These are phyloP conservation scores for Talaromyces proteolyticus DNA, from an alignment of 495 filamentous ascomycete species.

Conservation along the genomic window DNA sequence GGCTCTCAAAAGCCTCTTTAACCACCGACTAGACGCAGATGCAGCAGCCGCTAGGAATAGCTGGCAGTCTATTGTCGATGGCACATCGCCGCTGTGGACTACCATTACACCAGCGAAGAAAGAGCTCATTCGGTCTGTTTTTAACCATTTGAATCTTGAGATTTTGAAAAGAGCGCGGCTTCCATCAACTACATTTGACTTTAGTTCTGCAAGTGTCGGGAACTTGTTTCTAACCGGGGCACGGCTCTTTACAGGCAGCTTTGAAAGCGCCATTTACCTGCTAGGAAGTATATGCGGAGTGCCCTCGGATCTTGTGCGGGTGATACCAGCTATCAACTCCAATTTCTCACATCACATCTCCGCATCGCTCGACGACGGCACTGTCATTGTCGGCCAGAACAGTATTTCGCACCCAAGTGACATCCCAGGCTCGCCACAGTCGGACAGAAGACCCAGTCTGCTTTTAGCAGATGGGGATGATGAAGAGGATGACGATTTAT, in stretches of 20 bases:
- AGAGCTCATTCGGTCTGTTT: slow-evolving; percentile 85
- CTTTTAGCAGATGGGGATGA: slow-evolving; percentile 41
- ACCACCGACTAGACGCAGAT: slow-evolving; percentile 67
- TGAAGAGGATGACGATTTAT: slow-evolving; percentile 61
- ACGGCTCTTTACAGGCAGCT: slow-evolving; percentile 72
- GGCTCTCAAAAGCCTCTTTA: slow-evolving; percentile 77
- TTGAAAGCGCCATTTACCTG: slow-evolving; percentile 78
- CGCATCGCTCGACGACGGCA: slow-evolving; percentile 70
- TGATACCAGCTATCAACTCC: slow-evolving; percentile 86
- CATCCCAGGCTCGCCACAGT: slow-evolving; percentile 19
- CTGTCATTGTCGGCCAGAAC: slow-evolving; percentile 85
- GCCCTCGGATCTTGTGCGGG: slow-evolving; percentile 58
- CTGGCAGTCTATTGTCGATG: slow-evolving; percentile 89
- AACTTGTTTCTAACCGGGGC: slow-evolving; percentile 89
- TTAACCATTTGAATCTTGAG: slow-evolving; percentile 83
- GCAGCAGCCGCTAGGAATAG: slow-evolving; percentile 40
- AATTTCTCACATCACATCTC: slow-evolving; percentile 94
- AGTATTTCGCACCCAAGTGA: slow-evolving; percentile 80
- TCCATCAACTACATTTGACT: slow-evolving; percentile 76
- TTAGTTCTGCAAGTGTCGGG: slow-evolving; percentile 81
- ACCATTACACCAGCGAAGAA: slow-evolving; percentile 76
- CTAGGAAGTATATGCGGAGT: slow-evolving; percentile 77
- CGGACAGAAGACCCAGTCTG: slow-evolving; percentile 23
- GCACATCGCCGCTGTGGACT: slow-evolving; percentile 66
- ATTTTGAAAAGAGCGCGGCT: slow-evolving; percentile 79